These are phyloP conservation scores for Stipa capillata DNA, from an alignment of 176 grass and related monocot species.

Conservation along the genomic window DNA sequence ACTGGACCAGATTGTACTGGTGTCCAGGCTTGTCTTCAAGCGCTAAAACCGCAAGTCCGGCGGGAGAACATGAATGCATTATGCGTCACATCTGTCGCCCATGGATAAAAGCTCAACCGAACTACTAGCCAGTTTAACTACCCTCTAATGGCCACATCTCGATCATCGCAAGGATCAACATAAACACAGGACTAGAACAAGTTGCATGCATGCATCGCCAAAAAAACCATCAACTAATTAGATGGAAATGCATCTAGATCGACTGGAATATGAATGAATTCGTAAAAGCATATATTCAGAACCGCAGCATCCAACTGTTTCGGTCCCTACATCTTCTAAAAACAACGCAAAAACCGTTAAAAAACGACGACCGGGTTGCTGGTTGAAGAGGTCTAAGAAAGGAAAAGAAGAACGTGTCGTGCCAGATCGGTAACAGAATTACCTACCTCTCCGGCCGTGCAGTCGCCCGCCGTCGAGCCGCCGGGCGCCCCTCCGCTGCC, in stretches of 20 bases:
- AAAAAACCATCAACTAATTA: neutral
- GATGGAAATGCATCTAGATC: neutral
- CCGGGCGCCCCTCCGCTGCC: too few relatives aligned
- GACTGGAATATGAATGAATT: neutral
- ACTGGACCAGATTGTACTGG: neutral
- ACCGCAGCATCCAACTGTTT: neutral
- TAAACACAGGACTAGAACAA: too few relatives aligned
- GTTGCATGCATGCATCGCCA: neutral
- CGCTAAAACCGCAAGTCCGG: too few relatives aligned
- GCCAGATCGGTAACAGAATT: slow-evolving; percentile 15
- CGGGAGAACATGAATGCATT: too few relatives aligned
- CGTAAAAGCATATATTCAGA: too few relatives aligned
- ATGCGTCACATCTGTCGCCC: too few relatives aligned
- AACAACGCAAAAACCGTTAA: neutral
- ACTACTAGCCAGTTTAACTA: too few relatives aligned
- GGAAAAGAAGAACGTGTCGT: slow-evolving; percentile 9
- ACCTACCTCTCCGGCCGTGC: slow-evolving; percentile 24
- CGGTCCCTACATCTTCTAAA: neutral
- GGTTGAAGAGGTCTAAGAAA: neutral
- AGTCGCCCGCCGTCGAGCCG: too few relatives aligned
- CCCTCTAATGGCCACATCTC: too few relatives aligned
- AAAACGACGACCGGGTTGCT: neutral
- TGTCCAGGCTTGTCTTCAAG: neutral
- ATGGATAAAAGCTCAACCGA: too few relatives aligned
- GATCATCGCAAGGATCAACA: too few relatives aligned